phyloP scores from a whole-genome alignment of 768 basidiomycete species.

The Lentinus brumalis region DNA sequence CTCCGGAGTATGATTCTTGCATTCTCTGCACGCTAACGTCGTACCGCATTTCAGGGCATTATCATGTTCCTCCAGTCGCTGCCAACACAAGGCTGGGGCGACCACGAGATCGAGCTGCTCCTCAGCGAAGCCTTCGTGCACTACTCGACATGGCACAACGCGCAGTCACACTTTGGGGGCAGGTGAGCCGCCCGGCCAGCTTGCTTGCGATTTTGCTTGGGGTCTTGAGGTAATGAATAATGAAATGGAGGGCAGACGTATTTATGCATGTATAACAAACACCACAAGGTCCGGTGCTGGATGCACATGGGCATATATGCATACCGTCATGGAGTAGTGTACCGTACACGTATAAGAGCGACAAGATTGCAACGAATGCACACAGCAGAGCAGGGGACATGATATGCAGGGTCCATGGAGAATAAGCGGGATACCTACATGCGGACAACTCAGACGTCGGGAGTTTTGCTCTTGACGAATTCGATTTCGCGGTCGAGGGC shows the following conservation, averaged over 20 bases:
- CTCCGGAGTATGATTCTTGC: not conserved
- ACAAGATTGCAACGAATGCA: not conserved
- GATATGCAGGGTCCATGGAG: not conserved
- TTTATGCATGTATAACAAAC: conserved; percentile 19
- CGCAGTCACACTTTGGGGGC: conserved; percentile 76
- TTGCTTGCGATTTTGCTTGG: conserved; percentile 22
- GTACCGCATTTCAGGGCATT: conserved; percentile 69
- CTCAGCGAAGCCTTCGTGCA: conserved; percentile 95
- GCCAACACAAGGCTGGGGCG: conserved; percentile 92
- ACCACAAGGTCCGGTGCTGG: not conserved
- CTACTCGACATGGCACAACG: conserved; percentile 91
- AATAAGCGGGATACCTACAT: not conserved
- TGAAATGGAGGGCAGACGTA: conserved; percentile 9
- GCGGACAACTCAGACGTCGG: not conserved
- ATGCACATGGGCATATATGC: conserved; percentile 5
- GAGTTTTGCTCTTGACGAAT: conserved; percentile 33
- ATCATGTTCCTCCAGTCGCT: conserved; percentile 98
- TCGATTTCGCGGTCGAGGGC: conserved; percentile 66
- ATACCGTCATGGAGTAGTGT: conserved; percentile 1
- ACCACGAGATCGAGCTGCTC: conserved; percentile 94
- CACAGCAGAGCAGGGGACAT: not conserved
- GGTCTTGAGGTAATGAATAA: too few species aligned
- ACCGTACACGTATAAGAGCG: not conserved
- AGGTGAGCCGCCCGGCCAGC: too few species aligned
- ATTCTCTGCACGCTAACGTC: not conserved